Base-by-base conservation (phyloP, 2,329 filamentous ascomycete genomes). In the Xylaria sp. region DNA sequence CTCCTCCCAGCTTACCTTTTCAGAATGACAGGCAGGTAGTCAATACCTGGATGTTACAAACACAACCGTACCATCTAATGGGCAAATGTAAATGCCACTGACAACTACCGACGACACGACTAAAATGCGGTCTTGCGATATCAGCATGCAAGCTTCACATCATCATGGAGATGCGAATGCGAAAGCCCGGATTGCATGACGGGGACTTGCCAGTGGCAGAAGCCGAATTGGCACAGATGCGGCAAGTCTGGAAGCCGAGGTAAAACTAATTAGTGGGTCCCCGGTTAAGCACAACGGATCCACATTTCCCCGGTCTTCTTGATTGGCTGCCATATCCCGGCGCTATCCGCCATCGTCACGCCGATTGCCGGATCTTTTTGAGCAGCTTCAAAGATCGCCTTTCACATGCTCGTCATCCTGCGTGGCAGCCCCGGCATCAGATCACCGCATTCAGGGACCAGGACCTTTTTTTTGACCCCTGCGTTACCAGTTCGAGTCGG, bases 181-280 rank as follows among this genome's bases (percentile, higher is more conserved):
- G 23, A 30, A 30, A 30, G 23, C 5, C 5, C 23, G 23, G 23
- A 30, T 30, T 30, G 23, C 23, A 30, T 30, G 23, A 30, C 23
- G 23, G 23, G 23, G 23, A 30, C 4, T 5, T 30, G 4, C 23
- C 23, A 30, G 23, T 30, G 48, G 18, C 54, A 34, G 35, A 48
- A 16, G 42, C 56, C 48, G 19, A 7, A 49, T 10, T 2, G 18
- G 19, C 8, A 10, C 19, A 10, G 9, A 11, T 4, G 19, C 59
- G 59, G 55, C 56, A 52, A 18, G 46, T 61, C 57, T 59, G 47
- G 63, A 64, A 68, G 66, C 67, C 67, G 66, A 68, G 67, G 67
- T 68, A 67, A 66, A 66, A 63, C 30, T 54, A 13, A 16, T 55
- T 50, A 44, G 39, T 44, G 52, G 55, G 39, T 62, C 46, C 19